phyloP scores from a whole-genome alignment of 805 yeast species.

The Monosporozyma solicola region DNA sequence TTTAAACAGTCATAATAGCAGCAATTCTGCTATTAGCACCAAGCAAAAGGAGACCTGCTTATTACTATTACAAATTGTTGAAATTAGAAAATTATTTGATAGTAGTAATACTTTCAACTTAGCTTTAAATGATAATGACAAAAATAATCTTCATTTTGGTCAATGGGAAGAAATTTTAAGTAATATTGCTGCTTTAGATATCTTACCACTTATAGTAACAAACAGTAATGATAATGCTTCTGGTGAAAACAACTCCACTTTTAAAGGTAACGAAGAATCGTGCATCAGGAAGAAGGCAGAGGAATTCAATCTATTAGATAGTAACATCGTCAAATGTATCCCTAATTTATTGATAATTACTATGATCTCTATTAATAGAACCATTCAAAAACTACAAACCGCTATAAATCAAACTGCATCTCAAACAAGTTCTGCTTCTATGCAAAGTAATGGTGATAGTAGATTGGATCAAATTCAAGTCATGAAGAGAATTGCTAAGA shows the following conservation, averaged over 20 bases:
- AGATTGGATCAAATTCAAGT: conserved; percentile 44
- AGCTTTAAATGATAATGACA: not conserved
- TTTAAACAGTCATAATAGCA: conserved; percentile 27
- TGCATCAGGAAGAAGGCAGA: conserved; percentile 61
- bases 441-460: conserved; percentile 33
- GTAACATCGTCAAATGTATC: conserved; percentile 63
- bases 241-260: not conserved
- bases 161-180: conserved; percentile 53
- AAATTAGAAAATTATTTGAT: conserved; percentile 53
- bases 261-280: conserved; percentile 35
- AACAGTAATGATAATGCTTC: not conserved
- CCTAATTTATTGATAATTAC: conserved; percentile 74
- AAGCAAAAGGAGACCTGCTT: conserved; percentile 58
- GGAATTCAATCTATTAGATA: conserved; percentile 56
- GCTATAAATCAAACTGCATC: not conserved
- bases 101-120: conserved; percentile 18
- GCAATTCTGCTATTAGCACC: conserved; percentile 49
- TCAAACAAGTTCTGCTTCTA: not conserved
- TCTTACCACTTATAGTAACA: conserved; percentile 45
- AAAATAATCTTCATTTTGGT: not conserved
- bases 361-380: conserved; percentile 64
- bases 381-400: conserved; percentile 36
- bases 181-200: conserved; percentile 47
- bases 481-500: conserved; percentile 59
- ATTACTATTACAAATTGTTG: conserved; percentile 54